phyloP scores from a whole-genome alignment of 2,329 filamentous ascomycete species.

The Lachnellula hyalina region DNA sequence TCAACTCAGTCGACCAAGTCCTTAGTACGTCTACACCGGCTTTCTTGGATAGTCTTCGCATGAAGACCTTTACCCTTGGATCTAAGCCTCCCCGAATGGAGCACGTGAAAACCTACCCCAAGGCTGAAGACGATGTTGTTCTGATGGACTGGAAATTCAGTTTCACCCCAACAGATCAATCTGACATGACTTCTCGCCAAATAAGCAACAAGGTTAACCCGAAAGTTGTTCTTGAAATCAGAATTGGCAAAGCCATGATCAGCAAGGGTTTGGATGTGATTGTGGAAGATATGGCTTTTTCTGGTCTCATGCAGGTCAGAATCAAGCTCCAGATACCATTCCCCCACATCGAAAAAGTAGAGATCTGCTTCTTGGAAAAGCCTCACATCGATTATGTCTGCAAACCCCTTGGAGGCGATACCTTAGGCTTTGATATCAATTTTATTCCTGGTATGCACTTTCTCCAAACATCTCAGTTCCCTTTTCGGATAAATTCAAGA shows the following conservation, averaged over 20 bases:
- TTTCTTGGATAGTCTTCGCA: conserved; percentile 87
- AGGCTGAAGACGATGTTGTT: conserved; percentile 89
- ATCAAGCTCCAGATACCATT: conserved; percentile 96
- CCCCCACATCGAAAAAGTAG: conserved; percentile 89
- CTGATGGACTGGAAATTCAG: conserved; percentile 99
- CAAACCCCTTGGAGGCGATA: conserved; percentile 94
- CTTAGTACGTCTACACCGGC: conserved; percentile 85
- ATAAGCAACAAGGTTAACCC: conserved; percentile 95
- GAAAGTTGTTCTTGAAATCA: conserved; percentile 90
- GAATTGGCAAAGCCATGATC: conserved; percentile 91
- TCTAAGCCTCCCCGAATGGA: conserved; percentile 94
- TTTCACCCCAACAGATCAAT: conserved; percentile 92
- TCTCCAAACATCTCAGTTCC: too few relatives aligned
- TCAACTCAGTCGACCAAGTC: conserved; percentile 93
- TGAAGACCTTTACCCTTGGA: conserved; percentile 90
- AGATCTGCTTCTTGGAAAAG: conserved; percentile 88
- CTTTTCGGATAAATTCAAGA: too few relatives aligned
- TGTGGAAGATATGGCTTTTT: conserved; percentile 95
- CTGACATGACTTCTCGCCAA: conserved; percentile 85
- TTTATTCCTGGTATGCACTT: conserved; percentile 71
- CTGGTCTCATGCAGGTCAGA: conserved; percentile 92
- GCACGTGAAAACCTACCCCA: conserved; percentile 97
- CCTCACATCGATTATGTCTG: conserved; percentile 91
- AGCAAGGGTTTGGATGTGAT: conserved; percentile 97
- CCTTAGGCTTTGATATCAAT: conserved; percentile 96